These are phyloP conservation scores for Salix caprea DNA, from an alignment of 345 rosid genomes.

Conservation along the genomic window DNA sequence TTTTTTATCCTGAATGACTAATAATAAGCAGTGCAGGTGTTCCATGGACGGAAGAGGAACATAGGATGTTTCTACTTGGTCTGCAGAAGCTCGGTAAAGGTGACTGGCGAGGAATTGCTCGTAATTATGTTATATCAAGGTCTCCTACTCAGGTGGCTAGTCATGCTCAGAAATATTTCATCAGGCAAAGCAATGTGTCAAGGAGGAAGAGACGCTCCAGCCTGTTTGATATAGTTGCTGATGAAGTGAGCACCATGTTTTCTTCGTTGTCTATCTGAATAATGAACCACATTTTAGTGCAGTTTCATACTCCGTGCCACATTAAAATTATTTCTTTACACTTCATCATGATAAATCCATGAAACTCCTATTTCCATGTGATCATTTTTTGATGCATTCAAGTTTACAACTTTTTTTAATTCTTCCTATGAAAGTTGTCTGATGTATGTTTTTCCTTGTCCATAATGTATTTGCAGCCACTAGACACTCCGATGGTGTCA, in stretches of 20 bases:
- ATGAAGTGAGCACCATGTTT: conserved; percentile 20
- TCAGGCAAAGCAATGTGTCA: conserved; percentile 28
- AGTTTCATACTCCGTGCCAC: background rate
- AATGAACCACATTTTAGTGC: background rate
- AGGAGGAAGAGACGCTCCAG: conserved; percentile 35
- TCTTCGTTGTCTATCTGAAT: background rate
- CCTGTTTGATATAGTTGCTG: conserved; percentile 34
- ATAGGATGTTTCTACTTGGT: conserved; percentile 30
- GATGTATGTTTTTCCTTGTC: background rate
- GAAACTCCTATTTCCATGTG: background rate
- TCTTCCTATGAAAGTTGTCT: background rate
- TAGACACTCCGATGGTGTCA: conserved; percentile 47
- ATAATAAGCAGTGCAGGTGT: conserved; percentile 17
- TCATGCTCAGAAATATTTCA: conserved; percentile 37
- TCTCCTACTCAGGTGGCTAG: conserved; percentile 36
- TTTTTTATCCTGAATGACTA: background rate
- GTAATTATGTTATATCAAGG: conserved; percentile 21
- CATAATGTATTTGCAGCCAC: conserved; percentile 42
- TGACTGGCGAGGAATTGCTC: conserved; percentile 34
- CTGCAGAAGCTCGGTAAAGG: conserved; percentile 33
- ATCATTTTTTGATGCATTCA: background rate
- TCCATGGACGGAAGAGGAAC: conserved; percentile 38
- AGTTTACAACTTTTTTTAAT: background rate
- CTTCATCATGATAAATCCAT: background rate
- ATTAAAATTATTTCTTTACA: background rate